Conservation (phyloP, 768 basidiomycete species). For the Amylocystis lapponica region DNA sequence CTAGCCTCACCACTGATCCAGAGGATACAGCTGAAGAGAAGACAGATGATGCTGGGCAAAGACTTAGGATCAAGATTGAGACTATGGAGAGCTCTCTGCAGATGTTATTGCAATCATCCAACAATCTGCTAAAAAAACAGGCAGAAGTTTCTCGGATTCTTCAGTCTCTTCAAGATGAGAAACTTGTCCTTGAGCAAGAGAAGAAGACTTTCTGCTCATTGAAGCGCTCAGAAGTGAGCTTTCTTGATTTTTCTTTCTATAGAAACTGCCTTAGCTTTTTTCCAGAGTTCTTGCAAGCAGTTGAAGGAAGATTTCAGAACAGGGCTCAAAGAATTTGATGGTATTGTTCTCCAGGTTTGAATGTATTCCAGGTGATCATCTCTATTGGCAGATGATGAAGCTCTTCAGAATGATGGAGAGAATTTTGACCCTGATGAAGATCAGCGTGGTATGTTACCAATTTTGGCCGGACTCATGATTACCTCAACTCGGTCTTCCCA, state of each 20-base stretch:
- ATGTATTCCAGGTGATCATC: too few species aligned
- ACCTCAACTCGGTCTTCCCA: slow-evolving; percentile 14
- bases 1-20: slow-evolving; percentile 5
- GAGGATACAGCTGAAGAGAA: slow-evolving; percentile 18
- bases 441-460: slow-evolving; percentile 36
- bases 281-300: slow-evolving; percentile 47
- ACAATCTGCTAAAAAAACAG: slow-evolving; percentile 36
- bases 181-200: slow-evolving; percentile 29
- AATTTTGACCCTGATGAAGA: slow-evolving; percentile 46
- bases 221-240: slow-evolving; percentile 51
- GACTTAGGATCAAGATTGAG: slow-evolving; percentile 39
- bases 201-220: slow-evolving; percentile 60
- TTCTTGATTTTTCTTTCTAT: background rate
- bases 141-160: slow-evolving; percentile 33
- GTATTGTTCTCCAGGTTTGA: slow-evolving; percentile 24
- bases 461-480: too few species aligned
- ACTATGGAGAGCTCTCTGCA: slow-evolving; percentile 36
- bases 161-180: slow-evolving; percentile 34
- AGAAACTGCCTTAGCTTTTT: background rate
- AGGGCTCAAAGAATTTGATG: slow-evolving; percentile 56
- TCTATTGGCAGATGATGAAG: slow-evolving; percentile 44
- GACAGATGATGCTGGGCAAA: slow-evolving; percentile 25
- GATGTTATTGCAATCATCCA: slow-evolving; percentile 31
- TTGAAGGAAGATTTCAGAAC: slow-evolving; percentile 55
- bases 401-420: slow-evolving; percentile 49